Evolutionary conservation across 345 rosid genomes (phyloP), one percentile per base, ranked within the genome.

Genomic region (Citrus hindsii): DNA sequence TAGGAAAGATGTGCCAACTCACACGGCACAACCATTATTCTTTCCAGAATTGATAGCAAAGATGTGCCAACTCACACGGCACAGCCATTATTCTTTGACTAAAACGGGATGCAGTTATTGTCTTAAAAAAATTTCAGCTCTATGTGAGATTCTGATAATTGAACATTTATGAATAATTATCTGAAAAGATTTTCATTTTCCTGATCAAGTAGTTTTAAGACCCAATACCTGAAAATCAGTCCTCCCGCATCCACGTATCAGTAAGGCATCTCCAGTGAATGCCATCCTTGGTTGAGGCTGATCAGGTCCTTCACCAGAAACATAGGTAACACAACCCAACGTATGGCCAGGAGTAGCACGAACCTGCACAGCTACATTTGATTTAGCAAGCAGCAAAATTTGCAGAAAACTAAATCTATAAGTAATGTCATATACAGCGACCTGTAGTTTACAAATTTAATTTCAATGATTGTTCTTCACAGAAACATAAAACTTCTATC

Each of bases 261-360:
- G 79, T 63, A 94, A 63, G 9, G 97, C 90, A 86, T 96, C 99
- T 12, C 98, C 98, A 0, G 99, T 96, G 88, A 96, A 96, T 10
- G 93, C 98, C 97, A 92, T 91, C 85, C 91, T 86, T 74, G 98
- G 98, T 62, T 86, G 87, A 38, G 99, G 98, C 79, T 96, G 98
- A 82, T 83, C 86, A 13, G 86, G 85, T 24, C 87, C 98, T 69
- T 90, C 95, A 75, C 95, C 99, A 0, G 98, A 91, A 77, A 94
- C 94, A 88, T 94, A 94, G 37, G 99, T 94, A 80, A 96, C 84
- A 84, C 99, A 96, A 61, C 99, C 99, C 74, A 81, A 59, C 1
- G 98, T 96, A 81, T 96, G 99, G 71, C 98, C 98, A 71, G 98
- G 98, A 46, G 98, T 94, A 73, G 94, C 90, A 82, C 94, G 90